phyloP scores from a whole-genome alignment of 331 rosid genomes.

The Saraca asoca region DNA sequence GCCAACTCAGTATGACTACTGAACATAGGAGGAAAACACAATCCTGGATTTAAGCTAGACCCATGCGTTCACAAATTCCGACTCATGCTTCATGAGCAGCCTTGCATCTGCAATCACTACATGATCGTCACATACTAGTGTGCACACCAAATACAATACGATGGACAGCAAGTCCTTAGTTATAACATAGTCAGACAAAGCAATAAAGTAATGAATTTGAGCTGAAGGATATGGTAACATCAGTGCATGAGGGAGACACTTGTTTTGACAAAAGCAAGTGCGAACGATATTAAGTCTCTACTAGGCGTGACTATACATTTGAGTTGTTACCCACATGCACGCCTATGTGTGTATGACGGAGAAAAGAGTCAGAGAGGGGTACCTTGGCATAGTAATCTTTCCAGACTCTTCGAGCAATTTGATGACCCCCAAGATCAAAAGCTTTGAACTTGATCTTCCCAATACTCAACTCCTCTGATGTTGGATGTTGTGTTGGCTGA shows the following conservation, averaged over 20 bases:
- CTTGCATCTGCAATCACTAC: not conserved
- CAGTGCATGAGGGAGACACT: no score
- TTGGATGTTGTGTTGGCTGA: constrained; percentile 88
- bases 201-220: no score
- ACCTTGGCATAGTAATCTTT: constrained; percentile 93
- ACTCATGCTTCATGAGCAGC: not conserved
- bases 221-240: no score
- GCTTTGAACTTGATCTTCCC: constrained; percentile 73
- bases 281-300: no score
- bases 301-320: no score
- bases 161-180: no score
- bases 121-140: constrained; percentile 3
- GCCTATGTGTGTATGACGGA: not conserved
- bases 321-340: not conserved
- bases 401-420: constrained; percentile 89
- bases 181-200: no score
- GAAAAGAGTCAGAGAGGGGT: constrained; percentile 2
- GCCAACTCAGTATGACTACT: not conserved
- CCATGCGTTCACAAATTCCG: constrained; percentile 11
- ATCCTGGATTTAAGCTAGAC: constrained; percentile 4
- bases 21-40: constrained; percentile 4
- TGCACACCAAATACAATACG: no score
- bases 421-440: constrained; percentile 90
- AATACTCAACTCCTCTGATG: constrained; percentile 81
- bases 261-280: no score